Evolutionary conservation across 1,284 basidiomycete species (phyloP).

Genomic region (Ganoderma meredithae): DNA sequence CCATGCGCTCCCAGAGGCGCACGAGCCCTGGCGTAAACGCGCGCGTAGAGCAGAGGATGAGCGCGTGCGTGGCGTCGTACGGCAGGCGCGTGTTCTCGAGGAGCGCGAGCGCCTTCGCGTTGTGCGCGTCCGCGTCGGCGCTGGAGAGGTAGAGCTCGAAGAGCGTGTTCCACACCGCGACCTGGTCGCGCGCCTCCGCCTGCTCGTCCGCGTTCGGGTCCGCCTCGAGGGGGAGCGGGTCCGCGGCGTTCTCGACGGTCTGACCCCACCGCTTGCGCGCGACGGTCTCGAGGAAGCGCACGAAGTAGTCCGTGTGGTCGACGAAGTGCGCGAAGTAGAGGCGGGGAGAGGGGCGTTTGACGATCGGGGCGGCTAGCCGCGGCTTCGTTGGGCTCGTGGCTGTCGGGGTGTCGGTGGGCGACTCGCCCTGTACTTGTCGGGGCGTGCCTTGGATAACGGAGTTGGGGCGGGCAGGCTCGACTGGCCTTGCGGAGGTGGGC

Average conservation of each 20-base stretch:
- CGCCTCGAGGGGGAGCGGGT: constrained; percentile 29
- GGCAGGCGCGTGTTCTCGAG: constrained; percentile 73
- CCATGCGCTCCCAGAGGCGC: constrained; percentile 90
- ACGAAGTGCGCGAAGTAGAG: constrained; percentile 96
- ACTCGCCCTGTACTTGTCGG: constrained; percentile 37
- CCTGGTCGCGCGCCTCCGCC: constrained; percentile 75
- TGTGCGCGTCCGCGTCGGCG: constrained; percentile 37
- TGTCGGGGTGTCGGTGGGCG: constrained; percentile 39
- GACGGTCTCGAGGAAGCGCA: constrained; percentile 90
- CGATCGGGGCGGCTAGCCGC: constrained; percentile 35
- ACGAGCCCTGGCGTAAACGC: constrained; percentile 88
- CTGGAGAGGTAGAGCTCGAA: constrained; percentile 90
- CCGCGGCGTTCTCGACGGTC: constrained; percentile 53
- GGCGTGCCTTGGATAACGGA: constrained; percentile 45
- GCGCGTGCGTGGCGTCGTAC: constrained; percentile 90
- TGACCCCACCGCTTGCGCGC: constrained; percentile 86
- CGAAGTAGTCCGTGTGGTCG: constrained; percentile 86
- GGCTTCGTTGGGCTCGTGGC: constrained; percentile 35
- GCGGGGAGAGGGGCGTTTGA: constrained; percentile 80
- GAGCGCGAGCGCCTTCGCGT: constrained; percentile 72
- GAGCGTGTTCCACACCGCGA: constrained; percentile 95
- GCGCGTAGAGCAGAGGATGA: constrained; percentile 90
- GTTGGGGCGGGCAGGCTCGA: constrained; percentile 46
- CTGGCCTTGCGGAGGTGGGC: constrained; percentile 53
- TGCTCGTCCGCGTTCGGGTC: constrained; percentile 54